These are phyloP conservation scores for Cinnamomum micranthum DNA, from an alignment of 164 flowering plant species.

Conservation along the genomic window DNA sequence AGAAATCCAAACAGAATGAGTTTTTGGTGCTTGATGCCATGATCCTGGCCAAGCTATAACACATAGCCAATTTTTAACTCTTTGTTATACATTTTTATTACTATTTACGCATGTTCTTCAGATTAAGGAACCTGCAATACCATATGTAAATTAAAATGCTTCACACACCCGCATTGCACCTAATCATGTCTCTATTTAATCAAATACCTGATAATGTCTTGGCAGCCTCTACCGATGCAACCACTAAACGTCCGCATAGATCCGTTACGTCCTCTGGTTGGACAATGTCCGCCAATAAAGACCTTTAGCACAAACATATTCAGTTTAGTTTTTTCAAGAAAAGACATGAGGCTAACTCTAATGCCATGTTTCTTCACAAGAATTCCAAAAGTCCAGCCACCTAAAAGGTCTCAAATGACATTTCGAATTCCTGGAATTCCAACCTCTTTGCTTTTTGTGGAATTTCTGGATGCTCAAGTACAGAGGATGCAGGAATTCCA, in stretches of 20 bases:
- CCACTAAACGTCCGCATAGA: constrained; percentile 83
- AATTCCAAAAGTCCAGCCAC: too few species aligned
- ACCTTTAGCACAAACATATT: constrained; percentile 35
- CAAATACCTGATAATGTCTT: constrained; percentile 60
- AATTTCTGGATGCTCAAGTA: too few species aligned
- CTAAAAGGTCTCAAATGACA: too few species aligned
- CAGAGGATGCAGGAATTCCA: too few species aligned
- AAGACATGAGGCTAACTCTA: not conserved
- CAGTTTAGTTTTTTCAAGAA: not conserved
- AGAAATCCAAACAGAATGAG: not conserved
- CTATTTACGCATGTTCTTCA: not conserved
- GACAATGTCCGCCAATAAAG: constrained; percentile 81
- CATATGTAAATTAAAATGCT: not conserved
- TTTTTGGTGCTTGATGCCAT: not conserved
- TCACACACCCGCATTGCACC: not conserved
- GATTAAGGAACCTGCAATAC: not conserved
- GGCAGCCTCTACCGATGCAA: constrained; percentile 59
- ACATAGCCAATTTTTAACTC: not conserved
- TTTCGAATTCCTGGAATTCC: too few species aligned
- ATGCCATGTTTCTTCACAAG: too few species aligned
- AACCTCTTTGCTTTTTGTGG: too few species aligned
- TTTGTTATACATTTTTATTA: not conserved
- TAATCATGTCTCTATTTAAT: too few species aligned
- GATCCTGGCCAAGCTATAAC: not conserved
- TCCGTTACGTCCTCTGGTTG: constrained; percentile 78